Base-by-base conservation (phyloP, 2,329 filamentous ascomycete species). In the Monosporascus sp. region DNA sequence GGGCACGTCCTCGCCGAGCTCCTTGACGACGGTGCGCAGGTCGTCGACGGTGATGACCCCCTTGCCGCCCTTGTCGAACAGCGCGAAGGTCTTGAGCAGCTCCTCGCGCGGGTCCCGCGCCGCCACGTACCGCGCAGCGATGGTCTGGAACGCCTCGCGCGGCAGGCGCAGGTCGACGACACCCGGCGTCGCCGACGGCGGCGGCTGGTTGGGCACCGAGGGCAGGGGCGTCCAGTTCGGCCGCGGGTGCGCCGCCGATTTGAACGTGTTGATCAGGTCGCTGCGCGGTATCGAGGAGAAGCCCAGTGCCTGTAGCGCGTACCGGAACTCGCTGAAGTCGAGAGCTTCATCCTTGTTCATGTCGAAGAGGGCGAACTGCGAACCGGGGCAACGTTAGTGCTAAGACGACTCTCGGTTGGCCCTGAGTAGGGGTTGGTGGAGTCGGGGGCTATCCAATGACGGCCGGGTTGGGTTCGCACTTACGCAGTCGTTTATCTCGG, bases 261-360 rank as follows among this genome's bases (percentile, higher is more conserved):
- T 88, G 56, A 99, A 82, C 57, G 95, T 84, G 46, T 81, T 77
- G 64, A 93, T 86, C 56, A 96, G 91, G 63, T 96, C 91, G 57
- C 85, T 78, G 71, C 96, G 96, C 55, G 90, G 82, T 49, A 96
- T 79, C 65, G 95, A 91, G 26, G 60, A 64, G 76, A 97, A 97
- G 59, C 94, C 94, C 1, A 99, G 85, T 3, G 94, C 94, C 70
- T 95, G 94, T 65, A 97, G 86, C 56, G 93, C 91, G 74, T 97
- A 94, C 73, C 94, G 93, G 70, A 97, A 90, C 75, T 99, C 94
- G 76, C 97, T 94, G 78, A 96, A 97, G 76, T 97, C 93, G 68
- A 99, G 90, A 72, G 89, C 86, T 47, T 86, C 83, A 75, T 97
- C 92, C 71, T 95, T 93, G 79, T 97, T 93, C 66, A 96, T 88